Percentiles rank a stretch among this genome's conserved stretches.
These are phyloP conservation scores for Fonsecaea monophora DNA, from an alignment of 2,329 filamentous ascomycete genomes.

Conservation along the genomic window DNA sequence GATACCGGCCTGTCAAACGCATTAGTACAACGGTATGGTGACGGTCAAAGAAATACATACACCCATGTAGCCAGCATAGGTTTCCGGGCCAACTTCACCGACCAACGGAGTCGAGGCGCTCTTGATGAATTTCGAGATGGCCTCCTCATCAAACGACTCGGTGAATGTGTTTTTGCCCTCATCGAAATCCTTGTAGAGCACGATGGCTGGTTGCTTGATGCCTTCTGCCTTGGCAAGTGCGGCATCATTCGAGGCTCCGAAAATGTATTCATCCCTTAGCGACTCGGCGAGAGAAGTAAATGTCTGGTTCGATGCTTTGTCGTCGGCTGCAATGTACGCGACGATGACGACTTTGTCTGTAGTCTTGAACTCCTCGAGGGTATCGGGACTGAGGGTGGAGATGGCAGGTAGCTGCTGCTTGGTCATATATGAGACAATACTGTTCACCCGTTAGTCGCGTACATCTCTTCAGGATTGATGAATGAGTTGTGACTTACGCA, in stretches of 20 bases:
- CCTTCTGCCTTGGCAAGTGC: slow-evolving; percentile 87
- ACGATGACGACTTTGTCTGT: slow-evolving; percentile 96
- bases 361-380: slow-evolving; percentile 94
- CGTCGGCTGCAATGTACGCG: slow-evolving; percentile 79
- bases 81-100: slow-evolving; percentile 95
- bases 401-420: slow-evolving; percentile 97
- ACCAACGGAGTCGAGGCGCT: slow-evolving; percentile 85
- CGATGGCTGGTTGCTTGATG: slow-evolving; percentile 82
- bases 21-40: slow-evolving; percentile 6
- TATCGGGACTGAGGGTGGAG: slow-evolving; percentile 79
- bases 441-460: slow-evolving; percentile 44
- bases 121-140: slow-evolving; percentile 83
- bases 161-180: slow-evolving; percentile 89
- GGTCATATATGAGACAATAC: slow-evolving; percentile 86
- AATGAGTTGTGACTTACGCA: slow-evolving; percentile 54
- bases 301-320: slow-evolving; percentile 85
- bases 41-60: slow-evolving; percentile 48
- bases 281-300: slow-evolving; percentile 75
- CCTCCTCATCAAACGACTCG: slow-evolving; percentile 80
- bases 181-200: slow-evolving; percentile 97
- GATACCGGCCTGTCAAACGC: slow-evolving; percentile 69
- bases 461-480: neutral
- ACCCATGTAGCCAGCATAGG: slow-evolving; percentile 93
- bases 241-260: slow-evolving; percentile 84
- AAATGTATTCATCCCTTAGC: slow-evolving; percentile 89